Evolutionary conservation across 129 eudicot species (phyloP), one percentile per base, ranked within the genome.

Genomic region (Tagetes erecta): DNA sequence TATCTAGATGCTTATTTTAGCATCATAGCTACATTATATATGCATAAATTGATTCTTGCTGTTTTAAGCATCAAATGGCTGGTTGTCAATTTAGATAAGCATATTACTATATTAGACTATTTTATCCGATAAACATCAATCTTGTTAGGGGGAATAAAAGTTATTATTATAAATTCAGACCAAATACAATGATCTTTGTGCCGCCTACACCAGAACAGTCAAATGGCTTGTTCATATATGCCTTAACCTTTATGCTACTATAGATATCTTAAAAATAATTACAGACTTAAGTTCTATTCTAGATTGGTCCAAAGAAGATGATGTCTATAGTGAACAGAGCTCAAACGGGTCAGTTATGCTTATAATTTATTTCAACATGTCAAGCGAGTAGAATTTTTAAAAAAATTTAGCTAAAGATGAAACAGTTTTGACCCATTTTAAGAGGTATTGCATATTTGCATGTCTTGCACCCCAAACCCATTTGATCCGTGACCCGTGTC

Each of bases 1-100:
- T 57, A 73, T 46, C 44, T 35, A 71, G 80, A 75, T 70, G 76
- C 84, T 75, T 75, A 50, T 75, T 75, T 70, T 13, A 73, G 83
- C 78, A 72, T 72, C 83, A 44, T 73, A 72, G 73, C 64, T 38
- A 34, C 55, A 79, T 79, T 73, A 79, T 79, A 55, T 66, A 56
- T 79, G 8, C 64, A 66, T 79, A 53, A 20, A 72, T 20, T 20
- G 74, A 79, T 79, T 72, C 83, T 72, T 65, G 47, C 53, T 79
- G 83, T 56, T 55, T 79, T 34, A 49, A 59, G 77, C 67, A 62
- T 75, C 68, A 60, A 38, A 70, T 81, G 74, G 78, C 36, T 51
- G 76, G 81, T 76, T 75, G 56, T 72, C 30, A 34, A 12, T 55
- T 63, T 20, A 9, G 78, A 72, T 64, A 72, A 65, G 70, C 68